A percentile compares a stretch with the other conserved stretches of the same genome.
phyloP scores from a whole-genome alignment of 2,329 filamentous ascomycete species.

The Phyllosticta citribraziliensis region DNA sequence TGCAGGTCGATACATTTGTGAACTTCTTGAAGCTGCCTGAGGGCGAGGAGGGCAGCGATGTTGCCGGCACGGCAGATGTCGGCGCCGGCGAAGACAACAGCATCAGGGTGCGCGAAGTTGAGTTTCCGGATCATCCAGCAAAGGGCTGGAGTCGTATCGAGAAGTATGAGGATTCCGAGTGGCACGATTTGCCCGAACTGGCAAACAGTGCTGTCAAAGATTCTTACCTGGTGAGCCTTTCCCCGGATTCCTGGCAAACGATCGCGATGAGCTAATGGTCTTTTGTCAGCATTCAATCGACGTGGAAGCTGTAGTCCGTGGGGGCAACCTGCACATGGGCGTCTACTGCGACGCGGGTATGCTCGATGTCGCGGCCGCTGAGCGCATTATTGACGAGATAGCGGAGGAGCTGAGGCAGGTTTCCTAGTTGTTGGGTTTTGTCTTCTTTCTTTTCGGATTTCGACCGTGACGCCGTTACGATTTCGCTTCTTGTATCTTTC shows the following conservation, averaged over 20 bases:
- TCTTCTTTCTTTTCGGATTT: not conserved
- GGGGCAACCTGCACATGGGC: slow-evolving; percentile 42
- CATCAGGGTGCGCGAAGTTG: slow-evolving; percentile 15
- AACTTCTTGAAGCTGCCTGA: slow-evolving; percentile 63
- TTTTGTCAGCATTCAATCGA: slow-evolving; percentile 41
- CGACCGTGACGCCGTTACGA: not conserved
- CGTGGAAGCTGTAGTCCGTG: slow-evolving; percentile 42
- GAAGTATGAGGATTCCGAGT: slow-evolving; percentile 4
- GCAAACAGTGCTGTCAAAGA: slow-evolving; percentile 16
- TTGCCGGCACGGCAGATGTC: not conserved
- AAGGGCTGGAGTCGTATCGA: slow-evolving; percentile 16
- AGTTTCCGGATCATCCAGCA: slow-evolving; percentile 2
- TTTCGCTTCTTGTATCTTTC: not conserved
- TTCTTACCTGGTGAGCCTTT: slow-evolving; percentile 30
- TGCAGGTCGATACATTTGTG: slow-evolving; percentile 62
- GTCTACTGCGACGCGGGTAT: slow-evolving; percentile 40
- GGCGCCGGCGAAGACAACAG: not conserved
- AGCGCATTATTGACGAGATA: slow-evolving; percentile 27
- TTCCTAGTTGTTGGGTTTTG: not conserved
- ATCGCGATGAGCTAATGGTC: slow-evolving; percentile 13
- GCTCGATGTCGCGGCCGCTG: slow-evolving; percentile 28
- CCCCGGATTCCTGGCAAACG: not conserved
- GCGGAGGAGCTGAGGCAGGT: not conserved
- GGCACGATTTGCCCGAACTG: slow-evolving; percentile 16
- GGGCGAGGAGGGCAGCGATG: slow-evolving; percentile 12